Percentiles rank a stretch among this genome's conserved stretches.
These are phyloP conservation scores for Tulasnella sp. DNA, from an alignment of 768 basidiomycete species.

Conservation along the genomic window DNA sequence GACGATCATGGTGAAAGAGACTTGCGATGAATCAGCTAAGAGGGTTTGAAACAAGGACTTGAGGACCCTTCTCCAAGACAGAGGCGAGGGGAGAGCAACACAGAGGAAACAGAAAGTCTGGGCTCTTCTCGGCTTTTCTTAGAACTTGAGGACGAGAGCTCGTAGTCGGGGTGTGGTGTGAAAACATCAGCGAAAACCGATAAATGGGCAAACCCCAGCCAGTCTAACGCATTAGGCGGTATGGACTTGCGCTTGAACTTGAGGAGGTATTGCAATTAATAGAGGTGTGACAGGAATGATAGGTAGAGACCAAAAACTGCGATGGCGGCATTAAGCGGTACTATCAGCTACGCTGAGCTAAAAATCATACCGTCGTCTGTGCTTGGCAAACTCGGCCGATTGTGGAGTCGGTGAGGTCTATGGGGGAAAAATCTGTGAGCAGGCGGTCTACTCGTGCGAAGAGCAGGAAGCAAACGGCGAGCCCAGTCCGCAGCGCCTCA, in stretches of 20 bases:
- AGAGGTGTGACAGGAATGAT: no score
- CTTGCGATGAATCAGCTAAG: not conserved
- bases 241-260: not conserved
- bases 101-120: not conserved
- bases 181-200: not conserved
- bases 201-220: not conserved
- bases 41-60: not conserved
- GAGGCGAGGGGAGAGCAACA: not conserved
- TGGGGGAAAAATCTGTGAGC: not conserved
- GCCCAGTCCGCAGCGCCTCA: not conserved
- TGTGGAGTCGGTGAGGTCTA: conserved; percentile 35
- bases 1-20: not conserved
- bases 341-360: not conserved
- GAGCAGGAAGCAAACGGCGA: not conserved
- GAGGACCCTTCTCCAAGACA: not conserved
- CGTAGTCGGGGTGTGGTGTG: not conserved
- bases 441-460: not conserved
- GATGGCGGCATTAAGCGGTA: no score
- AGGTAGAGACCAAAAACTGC: no score
- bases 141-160: not conserved
- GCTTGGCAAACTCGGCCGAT: conserved; percentile 66
- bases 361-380: conserved; percentile 62
- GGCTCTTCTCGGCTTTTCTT: not conserved
- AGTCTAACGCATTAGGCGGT: not conserved
- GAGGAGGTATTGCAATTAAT: no score